Conservation (phyloP, 306 rosid genomes). For the Ceratonia siliqua region DNA sequence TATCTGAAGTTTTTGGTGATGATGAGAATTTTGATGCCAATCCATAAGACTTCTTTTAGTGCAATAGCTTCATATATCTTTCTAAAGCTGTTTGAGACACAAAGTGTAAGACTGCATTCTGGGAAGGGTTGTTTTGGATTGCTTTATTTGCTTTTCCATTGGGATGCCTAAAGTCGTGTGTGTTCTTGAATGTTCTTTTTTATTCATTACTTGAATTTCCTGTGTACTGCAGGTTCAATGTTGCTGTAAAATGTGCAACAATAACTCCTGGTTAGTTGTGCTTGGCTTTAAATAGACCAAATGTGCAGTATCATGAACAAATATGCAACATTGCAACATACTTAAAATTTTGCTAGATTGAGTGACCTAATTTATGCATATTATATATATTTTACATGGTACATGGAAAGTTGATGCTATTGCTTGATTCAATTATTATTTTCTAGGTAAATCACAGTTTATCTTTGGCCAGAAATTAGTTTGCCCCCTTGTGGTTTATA, state of each 20-base stretch:
- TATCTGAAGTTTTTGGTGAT: slow-evolving; percentile 2
- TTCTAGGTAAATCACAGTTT: too few relatives aligned
- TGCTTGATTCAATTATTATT: slow-evolving; percentile 10
- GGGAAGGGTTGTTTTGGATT: slow-evolving; percentile 4
- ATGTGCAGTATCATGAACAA: slow-evolving; percentile 18
- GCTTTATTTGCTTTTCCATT: background rate
- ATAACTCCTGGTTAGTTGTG: slow-evolving; percentile 83
- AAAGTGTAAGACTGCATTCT: slow-evolving; percentile 7
- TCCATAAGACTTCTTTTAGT: slow-evolving; percentile 6
- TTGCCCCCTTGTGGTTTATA: too few relatives aligned
- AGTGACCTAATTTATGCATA: background rate
- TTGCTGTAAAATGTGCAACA: slow-evolving; percentile 97
- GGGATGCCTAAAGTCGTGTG: background rate
- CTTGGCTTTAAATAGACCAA: slow-evolving; percentile 17
- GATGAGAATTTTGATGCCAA: slow-evolving; percentile 7
- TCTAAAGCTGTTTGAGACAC: background rate
- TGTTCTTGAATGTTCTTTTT: background rate
- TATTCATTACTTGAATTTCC: slow-evolving; percentile 15
- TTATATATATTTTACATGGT: slow-evolving; percentile 3
- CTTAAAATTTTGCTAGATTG: background rate
- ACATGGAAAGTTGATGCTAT: slow-evolving; percentile 20
- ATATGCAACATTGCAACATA: background rate
- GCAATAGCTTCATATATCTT: background rate
- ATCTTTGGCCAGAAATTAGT: too few relatives aligned
- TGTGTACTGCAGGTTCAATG: slow-evolving; percentile 70